Conservation (phyloP, 352 stramenopile genomes). For the Globisporangium okanoganense region DNA sequence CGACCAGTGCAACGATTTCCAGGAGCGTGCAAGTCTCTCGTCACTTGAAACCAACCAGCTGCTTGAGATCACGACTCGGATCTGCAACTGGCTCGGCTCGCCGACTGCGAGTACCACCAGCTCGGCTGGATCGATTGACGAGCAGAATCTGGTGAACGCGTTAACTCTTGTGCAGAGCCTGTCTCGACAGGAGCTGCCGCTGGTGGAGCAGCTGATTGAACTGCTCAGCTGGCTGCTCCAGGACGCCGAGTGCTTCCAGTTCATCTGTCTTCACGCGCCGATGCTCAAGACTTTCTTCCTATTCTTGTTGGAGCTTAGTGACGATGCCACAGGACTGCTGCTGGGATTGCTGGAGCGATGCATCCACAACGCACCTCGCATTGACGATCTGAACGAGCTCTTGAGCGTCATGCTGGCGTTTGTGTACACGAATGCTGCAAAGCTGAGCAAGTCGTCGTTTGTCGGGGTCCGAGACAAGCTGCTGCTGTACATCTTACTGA, state of each 20-base stretch:
- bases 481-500: conserved; percentile 44
- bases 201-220: conserved; percentile 26
- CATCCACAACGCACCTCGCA: conserved; percentile 15
- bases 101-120: background rate
- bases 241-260: conserved; percentile 22
- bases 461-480: conserved; percentile 33
- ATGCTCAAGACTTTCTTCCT: conserved; percentile 22
- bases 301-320: conserved; percentile 6
- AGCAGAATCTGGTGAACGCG: conserved; percentile 20
- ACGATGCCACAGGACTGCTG: conserved; percentile 5
- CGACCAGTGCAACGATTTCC: conserved; percentile 34
- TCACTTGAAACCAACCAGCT: conserved; percentile 31
- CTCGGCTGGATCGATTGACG: conserved; percentile 1
- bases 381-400: conserved; percentile 31
- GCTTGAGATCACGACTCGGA: conserved; percentile 21
- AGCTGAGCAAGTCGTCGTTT: conserved; percentile 19
- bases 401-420: conserved; percentile 35
- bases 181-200: conserved; percentile 6
- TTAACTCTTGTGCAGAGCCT: conserved; percentile 23
- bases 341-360: conserved; percentile 31
- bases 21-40: conserved; percentile 28
- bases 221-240: conserved; percentile 30
- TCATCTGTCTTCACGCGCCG: conserved; percentile 23
- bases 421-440: conserved; percentile 39
- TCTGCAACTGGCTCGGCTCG: conserved; percentile 13